A percentile compares a stretch with the other conserved stretches of the same genome.
These are phyloP conservation scores for Kodamaea sp. DNA, from an alignment of 1,139 yeast genomes.

Conservation along the genomic window DNA sequence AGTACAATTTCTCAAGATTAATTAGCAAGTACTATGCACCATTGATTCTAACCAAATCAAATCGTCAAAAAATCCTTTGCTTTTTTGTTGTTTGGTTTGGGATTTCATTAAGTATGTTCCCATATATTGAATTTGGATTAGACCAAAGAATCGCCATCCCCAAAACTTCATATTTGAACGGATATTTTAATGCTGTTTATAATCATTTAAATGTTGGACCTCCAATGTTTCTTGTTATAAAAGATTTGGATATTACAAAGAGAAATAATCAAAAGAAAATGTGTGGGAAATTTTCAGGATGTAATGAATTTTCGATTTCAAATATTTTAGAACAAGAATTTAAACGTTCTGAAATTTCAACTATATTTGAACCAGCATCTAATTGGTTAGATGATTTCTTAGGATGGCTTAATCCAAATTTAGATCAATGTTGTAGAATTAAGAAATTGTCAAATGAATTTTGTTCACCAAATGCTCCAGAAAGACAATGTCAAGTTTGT, in stretches of 20 bases:
- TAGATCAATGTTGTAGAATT: constrained; percentile 81
- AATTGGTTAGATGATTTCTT: constrained; percentile 93
- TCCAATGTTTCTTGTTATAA: constrained; percentile 80
- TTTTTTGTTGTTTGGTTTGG: constrained; percentile 61
- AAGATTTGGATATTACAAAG: constrained; percentile 57
- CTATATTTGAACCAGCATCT: constrained; percentile 76
- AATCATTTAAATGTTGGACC: constrained; percentile 81
- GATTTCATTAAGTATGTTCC: constrained; percentile 58
- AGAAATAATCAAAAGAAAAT: constrained; percentile 63
- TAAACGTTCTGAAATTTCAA: constrained; percentile 58
- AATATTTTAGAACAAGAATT: constrained; percentile 88
- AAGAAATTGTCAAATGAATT: constrained; percentile 40
- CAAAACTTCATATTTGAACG: constrained; percentile 69
- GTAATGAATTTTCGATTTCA: constrained; percentile 72
- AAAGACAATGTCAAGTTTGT: constrained; percentile 72
- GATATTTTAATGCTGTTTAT: constrained; percentile 76
- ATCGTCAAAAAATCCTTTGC: constrained; percentile 45
- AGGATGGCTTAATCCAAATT: constrained; percentile 79
- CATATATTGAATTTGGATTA: constrained; percentile 69
- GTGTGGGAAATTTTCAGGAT: constrained; percentile 86
- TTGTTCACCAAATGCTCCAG: constrained; percentile 67
- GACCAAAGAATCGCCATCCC: constrained; percentile 92
- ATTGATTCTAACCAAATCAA: constrained; percentile 45
- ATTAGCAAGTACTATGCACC: constrained; percentile 48
- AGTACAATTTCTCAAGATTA: constrained; percentile 23